A percentile compares a stretch with the other conserved stretches of the same genome.
Evolutionary conservation across 768 basidiomycete genomes (phyloP).

Genomic region (Fomitopsis serialis): DNA sequence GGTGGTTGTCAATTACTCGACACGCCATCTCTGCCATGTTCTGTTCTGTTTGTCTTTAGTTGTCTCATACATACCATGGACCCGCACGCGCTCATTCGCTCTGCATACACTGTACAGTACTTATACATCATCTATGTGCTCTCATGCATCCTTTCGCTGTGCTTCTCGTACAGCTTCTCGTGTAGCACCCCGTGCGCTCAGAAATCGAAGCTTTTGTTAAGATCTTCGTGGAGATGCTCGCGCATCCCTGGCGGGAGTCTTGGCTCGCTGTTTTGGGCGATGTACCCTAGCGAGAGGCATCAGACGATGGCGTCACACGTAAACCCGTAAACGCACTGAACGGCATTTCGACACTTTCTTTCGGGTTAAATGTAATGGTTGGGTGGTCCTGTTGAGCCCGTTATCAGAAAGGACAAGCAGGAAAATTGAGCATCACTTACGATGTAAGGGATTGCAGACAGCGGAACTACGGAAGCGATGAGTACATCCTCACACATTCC

Average conservation of each 20-base stretch:
- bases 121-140: conserved; percentile 1
- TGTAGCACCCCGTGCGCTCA: conserved; percentile 24
- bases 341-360: conserved; percentile 97
- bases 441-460: conserved; percentile 69
- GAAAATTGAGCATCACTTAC: conserved; percentile 35
- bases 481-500: neutral
- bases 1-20: too few species aligned
- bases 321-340: conserved; percentile 57
- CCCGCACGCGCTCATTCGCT: neutral
- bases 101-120: neutral
- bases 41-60: neutral
- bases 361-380: conserved; percentile 79
- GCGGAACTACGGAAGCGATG: conserved; percentile 36
- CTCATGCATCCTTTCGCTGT: neutral
- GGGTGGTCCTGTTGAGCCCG: conserved; percentile 68
- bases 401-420: neutral
- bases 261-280: conserved; percentile 49
- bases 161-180: neutral
- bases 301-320: neutral
- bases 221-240: conserved; percentile 76
- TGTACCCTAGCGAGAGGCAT: conserved; percentile 34
- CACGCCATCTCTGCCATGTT: neutral
- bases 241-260: conserved; percentile 88
- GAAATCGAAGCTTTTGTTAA: conserved; percentile 84
- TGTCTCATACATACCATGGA: neutral